Conservation (phyloP, 139 green algal genomes). For the Coelastrella sp. region DNA sequence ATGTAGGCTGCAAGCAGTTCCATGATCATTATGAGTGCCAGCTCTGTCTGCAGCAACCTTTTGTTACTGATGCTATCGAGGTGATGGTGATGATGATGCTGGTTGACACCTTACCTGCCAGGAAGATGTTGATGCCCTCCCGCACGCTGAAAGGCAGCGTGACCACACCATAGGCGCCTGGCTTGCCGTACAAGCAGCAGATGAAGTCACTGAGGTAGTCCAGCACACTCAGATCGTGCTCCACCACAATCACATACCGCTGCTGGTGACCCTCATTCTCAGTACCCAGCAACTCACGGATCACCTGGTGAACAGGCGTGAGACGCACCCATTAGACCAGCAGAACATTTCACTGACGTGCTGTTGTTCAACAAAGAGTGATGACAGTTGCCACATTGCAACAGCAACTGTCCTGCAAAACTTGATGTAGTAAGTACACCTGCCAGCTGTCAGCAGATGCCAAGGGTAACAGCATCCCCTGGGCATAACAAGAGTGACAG, state of each 20-base stretch:
- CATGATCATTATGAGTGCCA: too few species aligned
- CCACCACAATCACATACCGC: constrained; percentile 97
- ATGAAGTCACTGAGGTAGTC: constrained; percentile 99
- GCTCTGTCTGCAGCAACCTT: too few species aligned
- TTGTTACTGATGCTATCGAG: too few species aligned
- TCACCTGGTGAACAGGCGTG: constrained; percentile 70
- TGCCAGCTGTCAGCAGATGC: too few species aligned
- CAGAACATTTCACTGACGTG: neutral
- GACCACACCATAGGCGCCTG: constrained; percentile 98
- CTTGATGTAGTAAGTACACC: too few species aligned
- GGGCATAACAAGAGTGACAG: too few species aligned
- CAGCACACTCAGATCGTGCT: constrained; percentile 97
- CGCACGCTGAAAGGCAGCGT: constrained; percentile 94
- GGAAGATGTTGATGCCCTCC: constrained; percentile 80
- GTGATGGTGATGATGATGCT: too few species aligned
- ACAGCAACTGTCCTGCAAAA: too few species aligned
- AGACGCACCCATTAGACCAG: neutral
- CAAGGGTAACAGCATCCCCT: too few species aligned
- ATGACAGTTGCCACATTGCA: too few species aligned
- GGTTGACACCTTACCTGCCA: constrained; percentile 62
- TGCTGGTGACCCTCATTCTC: constrained; percentile 53
- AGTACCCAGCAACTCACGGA: constrained; percentile 79
- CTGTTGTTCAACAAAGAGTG: too few species aligned
- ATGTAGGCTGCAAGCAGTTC: too few species aligned
- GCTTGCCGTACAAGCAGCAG: constrained; percentile 99